Base-by-base conservation (phyloP, 2,329 filamentous ascomycete genomes). In the Tympanopsis confertula region DNA sequence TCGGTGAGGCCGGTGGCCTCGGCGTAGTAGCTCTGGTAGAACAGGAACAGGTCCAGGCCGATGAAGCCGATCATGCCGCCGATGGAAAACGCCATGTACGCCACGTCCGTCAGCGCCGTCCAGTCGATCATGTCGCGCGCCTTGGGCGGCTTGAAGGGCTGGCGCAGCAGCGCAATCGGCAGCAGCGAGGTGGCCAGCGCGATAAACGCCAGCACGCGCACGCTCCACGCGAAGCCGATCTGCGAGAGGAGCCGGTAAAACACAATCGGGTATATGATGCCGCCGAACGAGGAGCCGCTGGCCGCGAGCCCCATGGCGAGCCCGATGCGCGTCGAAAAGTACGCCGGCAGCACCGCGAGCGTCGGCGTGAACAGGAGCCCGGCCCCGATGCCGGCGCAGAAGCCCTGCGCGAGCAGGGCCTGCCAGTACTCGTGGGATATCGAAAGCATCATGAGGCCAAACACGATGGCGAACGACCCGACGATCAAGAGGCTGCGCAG, bases 1-100 rank as follows among this genome's bases (percentile, higher is more conserved):
- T 47, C 40, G 5, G 51, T 55, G 37, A 52, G 47, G 5, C 48
- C 47, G 1, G 46, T 44, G 1, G 45, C 37, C 22, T 53, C 35
- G 5, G 51, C 50, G 40, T 53, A 62, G 45, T 42, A 57, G 2
- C 50, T 51, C 37, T 56, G 39, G 44, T 57, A 59, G 49, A 58
- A 59, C 26, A 57, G 38, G n/a, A 50, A 40, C 20, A 53, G 47
- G 39, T 53, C 57, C 2, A 56, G 42, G 15, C 57, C 57, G 18
- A 57, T 52, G 44, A 57, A 59, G 15, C 49, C 54, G 13, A 59
- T 43, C 10, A 55, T 37, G 13, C 41, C 41, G 2, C 44, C 48
- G 5, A 55, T 2, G 3, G 43, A 43, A 43, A 56, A 59, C 5
- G 48, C 22, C 37, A 58, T 46, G 44, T 47, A 61, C 4, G 52